phyloP scores from a whole-genome alignment of 768 basidiomycete genomes.

The Boletus rex-veris region DNA sequence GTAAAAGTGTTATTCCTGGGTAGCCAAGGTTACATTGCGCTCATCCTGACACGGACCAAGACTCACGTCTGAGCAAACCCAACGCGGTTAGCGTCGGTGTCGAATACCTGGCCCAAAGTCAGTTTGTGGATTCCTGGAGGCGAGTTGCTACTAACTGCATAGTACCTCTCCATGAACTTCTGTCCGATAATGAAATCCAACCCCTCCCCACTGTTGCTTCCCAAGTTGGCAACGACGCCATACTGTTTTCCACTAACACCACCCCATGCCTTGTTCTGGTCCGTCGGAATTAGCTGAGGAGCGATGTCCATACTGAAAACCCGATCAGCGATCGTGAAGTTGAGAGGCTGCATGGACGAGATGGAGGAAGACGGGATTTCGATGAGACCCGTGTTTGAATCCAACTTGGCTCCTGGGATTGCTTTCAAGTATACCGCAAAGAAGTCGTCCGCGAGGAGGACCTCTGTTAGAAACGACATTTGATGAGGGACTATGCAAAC shows the following conservation, averaged over 20 bases:
- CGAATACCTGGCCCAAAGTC: constrained; percentile 15
- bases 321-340: constrained; percentile 9
- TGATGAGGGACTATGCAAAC: not conserved
- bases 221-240: constrained; percentile 1
- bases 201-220: not conserved
- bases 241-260: constrained; percentile 10
- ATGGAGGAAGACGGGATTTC: constrained; percentile 17
- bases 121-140: not conserved
- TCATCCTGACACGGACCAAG: not conserved
- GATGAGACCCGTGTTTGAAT: constrained; percentile 9
- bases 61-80: constrained; percentile 26
- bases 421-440: constrained; percentile 13
- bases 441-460: constrained; percentile 23
- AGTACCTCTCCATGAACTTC: constrained; percentile 4
- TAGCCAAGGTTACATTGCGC: not conserved
- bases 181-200: not conserved
- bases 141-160: constrained; percentile 1
- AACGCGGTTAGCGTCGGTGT: constrained; percentile 15
- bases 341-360: constrained; percentile 11
- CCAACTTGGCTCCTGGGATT: constrained; percentile 12
- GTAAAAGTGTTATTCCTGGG: constrained; percentile 23
- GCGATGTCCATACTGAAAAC: constrained; percentile 17
- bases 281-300: constrained; percentile 17
- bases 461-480: constrained; percentile 1
- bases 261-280: constrained; percentile 15